These are phyloP conservation scores for Epichloe glyceriae DNA, from an alignment of 2,329 filamentous ascomycete species.

Conservation along the genomic window DNA sequence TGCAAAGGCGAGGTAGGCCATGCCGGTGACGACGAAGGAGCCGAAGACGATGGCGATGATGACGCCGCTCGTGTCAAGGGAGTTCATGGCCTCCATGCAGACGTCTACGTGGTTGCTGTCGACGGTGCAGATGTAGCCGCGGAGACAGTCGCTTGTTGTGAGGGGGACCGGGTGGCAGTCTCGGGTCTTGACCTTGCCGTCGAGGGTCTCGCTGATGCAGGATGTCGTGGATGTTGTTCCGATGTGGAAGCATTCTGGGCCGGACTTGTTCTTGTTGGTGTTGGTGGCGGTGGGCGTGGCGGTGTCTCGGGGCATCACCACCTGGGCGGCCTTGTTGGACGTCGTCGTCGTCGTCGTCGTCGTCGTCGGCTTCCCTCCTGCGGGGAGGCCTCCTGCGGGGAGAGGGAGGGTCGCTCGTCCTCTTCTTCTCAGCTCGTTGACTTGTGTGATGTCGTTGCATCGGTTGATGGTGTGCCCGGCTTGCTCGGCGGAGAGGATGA, in stretches of 20 bases:
- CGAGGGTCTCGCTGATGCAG: constrained; percentile 28
- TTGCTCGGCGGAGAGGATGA: constrained; percentile 17
- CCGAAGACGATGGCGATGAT: constrained; percentile 36
- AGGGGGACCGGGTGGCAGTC: constrained; percentile 27
- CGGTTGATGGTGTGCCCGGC: constrained; percentile 17
- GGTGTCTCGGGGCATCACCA: not conserved
- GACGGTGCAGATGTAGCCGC: constrained; percentile 30
- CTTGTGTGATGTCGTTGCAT: constrained; percentile 16
- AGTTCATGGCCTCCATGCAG: constrained; percentile 28
- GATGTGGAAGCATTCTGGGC: constrained; percentile 22
- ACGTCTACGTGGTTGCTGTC: constrained; percentile 23
- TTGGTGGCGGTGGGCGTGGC: not conserved
- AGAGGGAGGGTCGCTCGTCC: constrained; percentile 10
- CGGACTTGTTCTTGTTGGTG: constrained; percentile 5
- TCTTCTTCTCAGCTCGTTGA: constrained; percentile 18
- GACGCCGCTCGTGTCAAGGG: constrained; percentile 30
- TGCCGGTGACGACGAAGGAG: constrained; percentile 22
- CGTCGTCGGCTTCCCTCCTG: not conserved
- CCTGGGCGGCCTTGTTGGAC: not conserved
- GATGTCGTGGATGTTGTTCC: constrained; percentile 20
- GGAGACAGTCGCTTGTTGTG: constrained; percentile 26
- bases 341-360: too few species aligned
- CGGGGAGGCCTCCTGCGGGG: too few species aligned
- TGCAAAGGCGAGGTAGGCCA: constrained; percentile 32
- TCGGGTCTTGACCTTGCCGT: constrained; percentile 20